These are phyloP conservation scores for Blastobotrys arbuscula DNA, from an alignment of 1,139 yeast species.

Conservation along the genomic window DNA sequence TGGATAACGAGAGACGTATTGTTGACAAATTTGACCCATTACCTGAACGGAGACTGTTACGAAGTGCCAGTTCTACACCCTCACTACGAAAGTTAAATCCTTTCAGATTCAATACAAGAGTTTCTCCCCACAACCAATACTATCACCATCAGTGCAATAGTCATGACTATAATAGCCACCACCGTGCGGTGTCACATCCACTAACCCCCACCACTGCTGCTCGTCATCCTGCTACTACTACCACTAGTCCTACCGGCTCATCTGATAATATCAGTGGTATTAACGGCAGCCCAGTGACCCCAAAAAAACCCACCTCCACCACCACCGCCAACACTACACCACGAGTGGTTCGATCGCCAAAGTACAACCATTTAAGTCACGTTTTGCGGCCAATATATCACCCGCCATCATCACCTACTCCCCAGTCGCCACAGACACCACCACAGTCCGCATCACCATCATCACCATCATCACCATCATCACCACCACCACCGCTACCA, in stretches of 20 bases:
- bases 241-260: not conserved
- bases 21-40: constrained; percentile 1
- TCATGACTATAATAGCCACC: not conserved
- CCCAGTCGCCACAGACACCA: not conserved
- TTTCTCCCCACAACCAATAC: not conserved
- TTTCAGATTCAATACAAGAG: not conserved
- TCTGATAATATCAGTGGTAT: no score
- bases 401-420: not conserved
- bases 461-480: not conserved
- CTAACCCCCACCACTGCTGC: not conserved
- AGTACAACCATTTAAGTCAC: not conserved
- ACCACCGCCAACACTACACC: not conserved
- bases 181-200: not conserved
- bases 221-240: not conserved
- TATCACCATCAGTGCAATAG: not conserved
- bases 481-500: not conserved
- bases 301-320: not conserved
- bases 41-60: not conserved
- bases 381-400: not conserved
- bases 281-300: not conserved
- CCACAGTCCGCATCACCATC: not conserved
- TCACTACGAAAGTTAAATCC: constrained; percentile 4
- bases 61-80: not conserved
- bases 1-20: not conserved
- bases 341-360: not conserved